Evolutionary conservation across 805 yeast genomes (phyloP).

Genomic region (Diddensiella santjacobensis): DNA sequence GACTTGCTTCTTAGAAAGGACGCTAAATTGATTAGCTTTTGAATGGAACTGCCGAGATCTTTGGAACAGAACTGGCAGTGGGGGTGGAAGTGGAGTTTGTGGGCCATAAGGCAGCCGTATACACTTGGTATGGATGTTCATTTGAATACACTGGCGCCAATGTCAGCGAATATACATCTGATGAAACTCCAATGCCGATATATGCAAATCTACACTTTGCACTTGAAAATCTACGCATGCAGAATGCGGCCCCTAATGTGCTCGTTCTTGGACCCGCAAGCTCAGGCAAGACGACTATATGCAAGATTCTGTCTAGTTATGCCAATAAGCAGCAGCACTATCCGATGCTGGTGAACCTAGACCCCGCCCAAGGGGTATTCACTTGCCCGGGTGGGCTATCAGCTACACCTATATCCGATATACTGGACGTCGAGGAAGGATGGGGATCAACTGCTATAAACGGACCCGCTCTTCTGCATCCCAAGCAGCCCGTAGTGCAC

Average conservation of each 20-base stretch:
- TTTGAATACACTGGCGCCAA: slow-evolving; percentile 41
- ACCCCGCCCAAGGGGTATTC: slow-evolving; percentile 68
- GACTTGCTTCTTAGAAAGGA: neutral
- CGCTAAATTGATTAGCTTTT: slow-evolving; percentile 31
- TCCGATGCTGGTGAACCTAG: slow-evolving; percentile 75
- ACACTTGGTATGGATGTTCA: slow-evolving; percentile 62
- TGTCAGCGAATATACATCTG: slow-evolving; percentile 56
- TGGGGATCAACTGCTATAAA: slow-evolving; percentile 78
- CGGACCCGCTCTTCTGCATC: slow-evolving; percentile 47
- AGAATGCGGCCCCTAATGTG: slow-evolving; percentile 44
- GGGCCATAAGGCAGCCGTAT: slow-evolving; percentile 53
- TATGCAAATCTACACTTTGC: slow-evolving; percentile 72
- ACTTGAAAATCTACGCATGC: slow-evolving; percentile 51
- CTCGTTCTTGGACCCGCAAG: slow-evolving; percentile 68
- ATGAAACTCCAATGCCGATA: slow-evolving; percentile 63
- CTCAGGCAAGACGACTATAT: slow-evolving; percentile 75
- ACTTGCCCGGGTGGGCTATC: slow-evolving; percentile 79
- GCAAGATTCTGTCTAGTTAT: slow-evolving; percentile 67
- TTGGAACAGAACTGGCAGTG: slow-evolving; percentile 86
- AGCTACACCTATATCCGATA: slow-evolving; percentile 79
- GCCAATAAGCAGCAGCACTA: slow-evolving; percentile 60
- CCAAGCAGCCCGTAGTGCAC: slow-evolving; percentile 86
- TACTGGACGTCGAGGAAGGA: slow-evolving; percentile 61
- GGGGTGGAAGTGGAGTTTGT: slow-evolving; percentile 58
- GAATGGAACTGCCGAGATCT: slow-evolving; percentile 80